These are phyloP conservation scores for Chaetomiaceae sp. DNA, from an alignment of 2,329 filamentous ascomycete genomes.

Conservation along the genomic window DNA sequence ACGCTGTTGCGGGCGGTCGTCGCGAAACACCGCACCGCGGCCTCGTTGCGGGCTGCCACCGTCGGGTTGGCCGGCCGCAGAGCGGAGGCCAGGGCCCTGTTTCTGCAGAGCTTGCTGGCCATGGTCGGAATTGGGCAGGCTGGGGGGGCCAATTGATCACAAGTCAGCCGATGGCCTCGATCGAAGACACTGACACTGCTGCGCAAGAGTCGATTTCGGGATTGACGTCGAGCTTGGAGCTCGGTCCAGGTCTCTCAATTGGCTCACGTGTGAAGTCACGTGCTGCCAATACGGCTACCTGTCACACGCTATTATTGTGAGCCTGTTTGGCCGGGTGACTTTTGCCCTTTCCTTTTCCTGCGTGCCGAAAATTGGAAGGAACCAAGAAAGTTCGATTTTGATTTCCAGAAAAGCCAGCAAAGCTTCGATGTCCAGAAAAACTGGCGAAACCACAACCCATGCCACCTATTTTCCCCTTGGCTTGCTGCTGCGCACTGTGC, in stretches of 20 bases:
- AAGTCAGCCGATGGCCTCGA: constrained; percentile 24
- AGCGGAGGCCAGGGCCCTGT: constrained; percentile 51
- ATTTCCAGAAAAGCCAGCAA: no score
- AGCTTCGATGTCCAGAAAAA: no score
- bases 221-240: constrained; percentile 21
- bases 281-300: not conserved
- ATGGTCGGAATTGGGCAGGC: constrained; percentile 38
- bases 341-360: no score
- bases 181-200: constrained; percentile 17
- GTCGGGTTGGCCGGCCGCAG: constrained; percentile 48
- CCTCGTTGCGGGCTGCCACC: constrained; percentile 36
- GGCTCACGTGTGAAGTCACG: constrained; percentile 11
- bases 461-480: no score
- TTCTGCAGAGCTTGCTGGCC: constrained; percentile 57
- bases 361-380: no score
- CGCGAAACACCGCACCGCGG: constrained; percentile 46
- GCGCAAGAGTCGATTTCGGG: constrained; percentile 1
- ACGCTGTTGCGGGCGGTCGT: constrained; percentile 46
- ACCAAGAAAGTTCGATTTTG: no score
- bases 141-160: constrained; percentile 42
- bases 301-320: no score
- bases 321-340: no score
- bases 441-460: no score
- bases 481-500: no score
- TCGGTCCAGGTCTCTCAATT: not conserved